Conservation (phyloP, 371 early-diverging fungal genomes). For the Sporodiniella umbellata region DNA sequence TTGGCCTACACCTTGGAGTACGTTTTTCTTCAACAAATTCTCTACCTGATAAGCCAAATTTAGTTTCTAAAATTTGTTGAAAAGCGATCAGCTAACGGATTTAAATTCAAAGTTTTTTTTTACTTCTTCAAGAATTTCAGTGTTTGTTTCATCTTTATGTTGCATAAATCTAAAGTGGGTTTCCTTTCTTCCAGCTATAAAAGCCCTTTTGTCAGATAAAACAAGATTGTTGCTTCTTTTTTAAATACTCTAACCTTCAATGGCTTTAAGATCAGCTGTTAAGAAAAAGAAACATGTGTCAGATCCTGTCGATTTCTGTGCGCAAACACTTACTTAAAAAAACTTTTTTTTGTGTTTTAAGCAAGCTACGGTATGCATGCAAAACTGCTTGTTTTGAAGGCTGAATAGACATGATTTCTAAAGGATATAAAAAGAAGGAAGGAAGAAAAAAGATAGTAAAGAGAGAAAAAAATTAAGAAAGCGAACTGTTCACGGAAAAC, state of each 20-base stretch:
- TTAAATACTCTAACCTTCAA: no score
- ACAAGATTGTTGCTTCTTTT: no score
- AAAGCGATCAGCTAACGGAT: not conserved
- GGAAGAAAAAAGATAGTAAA: conserved; percentile 1
- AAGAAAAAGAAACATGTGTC: not conserved
- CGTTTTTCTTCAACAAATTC: conserved; percentile 34
- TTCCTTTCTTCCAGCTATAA: conserved; percentile 39
- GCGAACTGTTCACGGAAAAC: not conserved
- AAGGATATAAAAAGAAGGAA: not conserved
- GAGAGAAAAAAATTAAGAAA: not conserved
- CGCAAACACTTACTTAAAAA: conserved; percentile 29
- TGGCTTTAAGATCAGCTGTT: conserved; percentile 31
- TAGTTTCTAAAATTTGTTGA: conserved; percentile 30
- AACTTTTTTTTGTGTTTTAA: conserved; percentile 40
- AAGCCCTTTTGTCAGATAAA: no score
- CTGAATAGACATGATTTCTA: conserved; percentile 4
- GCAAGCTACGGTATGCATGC: conserved; percentile 37
- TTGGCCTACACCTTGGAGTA: conserved; percentile 37
- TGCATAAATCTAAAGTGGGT: conserved; percentile 43
- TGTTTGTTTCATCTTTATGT: conserved; percentile 40
- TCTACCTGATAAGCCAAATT: conserved; percentile 36
- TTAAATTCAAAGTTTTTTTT: not conserved
- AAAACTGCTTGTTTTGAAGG: conserved; percentile 40
- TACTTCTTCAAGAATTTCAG: conserved; percentile 45
- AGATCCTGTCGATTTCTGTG: not conserved